Base-by-base conservation (phyloP, 2,329 filamentous ascomycete species). In the Colletotrichum tofieldiae region DNA sequence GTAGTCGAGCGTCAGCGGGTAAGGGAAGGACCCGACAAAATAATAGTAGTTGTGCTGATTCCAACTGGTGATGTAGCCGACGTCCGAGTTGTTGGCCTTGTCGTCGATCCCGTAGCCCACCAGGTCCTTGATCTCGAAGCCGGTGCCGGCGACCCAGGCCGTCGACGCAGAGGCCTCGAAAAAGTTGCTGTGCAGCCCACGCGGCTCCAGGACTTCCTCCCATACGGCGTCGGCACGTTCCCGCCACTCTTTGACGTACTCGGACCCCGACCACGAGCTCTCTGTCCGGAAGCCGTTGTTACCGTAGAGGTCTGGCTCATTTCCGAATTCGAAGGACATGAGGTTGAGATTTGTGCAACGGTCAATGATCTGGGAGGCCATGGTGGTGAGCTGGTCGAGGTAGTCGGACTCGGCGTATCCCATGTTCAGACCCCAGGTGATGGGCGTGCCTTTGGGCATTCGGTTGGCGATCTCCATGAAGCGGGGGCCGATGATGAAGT, bases 11-110 rank as follows among this genome's bases (percentile, higher is more conserved):
- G 69, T 72, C 52, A 72, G n/a, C 1, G 69, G 69, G 47, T 69
- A 72, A 11, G 69, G 54, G 41, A 72, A 63, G 14, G 69, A 69
- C 2, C 58, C 65, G 39, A 72, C 59, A 26, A 72, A 72, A 43
- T 69, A 72, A 39, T 64, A 72, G 59, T 72, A 72, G 69, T 72
- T 72, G 16, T 72, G 69, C 47, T 72, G 69, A 39, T 72, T 72
- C 69, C 69, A 72, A 14, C 59, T 64, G 20, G 65, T 43, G 11
- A 72, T 12, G 59, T 69, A 72, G n/a, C 69, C 69, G 16, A 39
- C 61, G 43, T 69, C 69, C 2, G 69, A 72, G 32, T 63, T 49
- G 39, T 60, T 69, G 45, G 69, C 59, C 65, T 55, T 54, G 9
- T 59, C 45, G 29, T 69, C 69, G 32, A 72, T 67, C 0, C 47